Base-by-base conservation (phyloP, 2,329 filamentous ascomycete genomes). In the Fusarium pininemorale region DNA sequence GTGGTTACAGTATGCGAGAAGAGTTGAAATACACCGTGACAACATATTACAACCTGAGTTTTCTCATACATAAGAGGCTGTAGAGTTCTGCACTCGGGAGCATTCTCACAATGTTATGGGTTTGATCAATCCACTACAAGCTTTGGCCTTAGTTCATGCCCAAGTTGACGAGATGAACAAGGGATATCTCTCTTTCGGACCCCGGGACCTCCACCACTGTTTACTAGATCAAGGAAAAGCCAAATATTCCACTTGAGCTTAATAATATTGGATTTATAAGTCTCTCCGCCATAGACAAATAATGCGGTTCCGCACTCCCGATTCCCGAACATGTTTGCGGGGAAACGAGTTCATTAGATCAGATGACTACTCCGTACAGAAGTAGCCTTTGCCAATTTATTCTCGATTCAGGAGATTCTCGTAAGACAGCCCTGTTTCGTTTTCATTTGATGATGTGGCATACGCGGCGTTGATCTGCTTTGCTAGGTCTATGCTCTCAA, bases 241-340 rank as follows among this genome's bases (percentile, higher is more conserved):
- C 24, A 30, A 26, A 44, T 47, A 32, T 47, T 53, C 35, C 18
- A 56, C 26, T 38, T 58, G 45, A 59, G 53, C 57, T 61, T 42
- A 42, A 55, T 30, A 55, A 30, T 24, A 14, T 28, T 30, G 16
- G 24, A 55, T 41, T n/a, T n/a, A 28, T 28, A 41, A 55, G 51
- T 55, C 24, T 22, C 51, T 54, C 51, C 35, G 51, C 51, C 24
- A n/a, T 54, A 26, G 32, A 53, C 32, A 26, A 18, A n/a, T 15
- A 28, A 26, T 64, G 67, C 71, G 71, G 71, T 68, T 74, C 71
- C 70, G 71, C 71, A 63, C 48, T 48, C 69, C 67, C 53, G 48
- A 50, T 42, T 54, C 60, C 66, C 50, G 41, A 48, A 20, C 11
- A 57, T 67, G 44, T 67, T 57, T 71, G 67, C 55, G 69, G 67